Percentiles rank a stretch among this genome's conserved stretches.
Evolutionary conservation across 2,329 filamentous ascomycete genomes (phyloP).

Genomic region (Talaromyces atroroseus): DNA sequence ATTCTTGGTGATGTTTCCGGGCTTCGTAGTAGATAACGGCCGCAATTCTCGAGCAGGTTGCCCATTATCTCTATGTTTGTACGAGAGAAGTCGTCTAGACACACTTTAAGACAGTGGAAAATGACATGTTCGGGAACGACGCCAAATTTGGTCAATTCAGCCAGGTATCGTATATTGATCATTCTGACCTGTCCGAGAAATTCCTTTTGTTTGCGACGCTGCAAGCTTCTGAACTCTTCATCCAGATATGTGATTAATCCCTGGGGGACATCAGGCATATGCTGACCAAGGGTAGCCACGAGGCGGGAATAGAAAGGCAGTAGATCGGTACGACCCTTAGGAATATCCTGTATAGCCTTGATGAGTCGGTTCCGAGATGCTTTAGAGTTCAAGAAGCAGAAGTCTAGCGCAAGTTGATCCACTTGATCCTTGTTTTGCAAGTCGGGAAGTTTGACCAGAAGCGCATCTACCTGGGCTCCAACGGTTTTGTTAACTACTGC

Average conservation of each 20-base stretch:
- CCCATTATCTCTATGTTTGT: conserved; percentile 99
- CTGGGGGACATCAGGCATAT: conserved; percentile 91
- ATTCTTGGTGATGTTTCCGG: conserved; percentile 90
- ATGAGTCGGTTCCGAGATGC: conserved; percentile 90
- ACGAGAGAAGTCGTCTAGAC: conserved; percentile 91
- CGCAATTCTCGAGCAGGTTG: conserved; percentile 92
- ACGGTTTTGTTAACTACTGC: conserved; percentile 96
- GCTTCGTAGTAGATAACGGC: conserved; percentile 86
- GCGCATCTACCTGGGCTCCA: conserved; percentile 88
- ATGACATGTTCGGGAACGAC: conserved; percentile 98
- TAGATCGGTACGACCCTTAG: conserved; percentile 87
- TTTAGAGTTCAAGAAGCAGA: conserved; percentile 97
- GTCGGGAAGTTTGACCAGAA: conserved; percentile 82
- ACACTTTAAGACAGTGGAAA: conserved; percentile 97
- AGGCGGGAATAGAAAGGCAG: conserved; percentile 88
- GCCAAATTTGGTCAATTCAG: conserved; percentile 95
- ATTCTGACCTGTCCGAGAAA: conserved; percentile 91
- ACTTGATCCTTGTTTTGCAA: conserved; percentile 86
- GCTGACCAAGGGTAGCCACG: conserved; percentile 85
- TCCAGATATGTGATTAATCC: conserved; percentile 88
- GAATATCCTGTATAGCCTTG: conserved; percentile 89
- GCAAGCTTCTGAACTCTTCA: conserved; percentile 92
- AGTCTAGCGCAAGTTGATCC: conserved; percentile 89
- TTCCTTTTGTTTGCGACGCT: conserved; percentile 95
- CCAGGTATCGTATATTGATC: conserved; percentile 93